Evolutionary conservation across 202 grass and related monocot species (phyloP).

Genomic region (Bolboschoenoplectus hybrid): DNA sequence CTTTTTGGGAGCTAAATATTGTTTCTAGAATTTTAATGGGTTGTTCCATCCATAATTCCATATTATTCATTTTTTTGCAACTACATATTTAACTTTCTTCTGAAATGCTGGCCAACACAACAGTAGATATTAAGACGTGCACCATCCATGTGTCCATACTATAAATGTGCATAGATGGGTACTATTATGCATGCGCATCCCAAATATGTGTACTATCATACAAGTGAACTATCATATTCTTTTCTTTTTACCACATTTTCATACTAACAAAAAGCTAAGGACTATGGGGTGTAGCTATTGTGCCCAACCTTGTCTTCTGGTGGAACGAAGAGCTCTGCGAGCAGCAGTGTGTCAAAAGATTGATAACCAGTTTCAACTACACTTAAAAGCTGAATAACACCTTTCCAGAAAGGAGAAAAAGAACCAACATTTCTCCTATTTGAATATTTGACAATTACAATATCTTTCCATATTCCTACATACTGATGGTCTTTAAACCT

Average conservation of each 20-base stretch:
- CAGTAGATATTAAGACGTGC: too few relatives aligned
- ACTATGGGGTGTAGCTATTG: neutral
- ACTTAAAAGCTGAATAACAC: too few relatives aligned
- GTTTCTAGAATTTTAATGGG: neutral
- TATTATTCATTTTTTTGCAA: neutral
- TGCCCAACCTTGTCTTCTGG: slow-evolving; percentile 13
- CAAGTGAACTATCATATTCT: neutral
- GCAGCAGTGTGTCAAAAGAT: too few relatives aligned
- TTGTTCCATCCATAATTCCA: neutral
- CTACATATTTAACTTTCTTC: neutral
- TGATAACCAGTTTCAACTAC: too few relatives aligned
- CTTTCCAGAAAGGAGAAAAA: too few relatives aligned
- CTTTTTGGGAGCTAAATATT: neutral
- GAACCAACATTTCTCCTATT: too few relatives aligned
- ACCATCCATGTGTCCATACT: neutral
- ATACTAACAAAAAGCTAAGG: neutral
- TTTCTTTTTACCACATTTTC: neutral
- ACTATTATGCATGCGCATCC: neutral
- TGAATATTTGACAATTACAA: too few relatives aligned
- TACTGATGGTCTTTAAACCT: too few relatives aligned
- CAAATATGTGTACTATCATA: neutral
- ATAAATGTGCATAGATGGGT: neutral
- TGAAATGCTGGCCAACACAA: neutral
- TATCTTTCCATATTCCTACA: too few relatives aligned
- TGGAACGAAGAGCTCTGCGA: too few relatives aligned